Evolutionary conservation across 768 basidiomycete genomes (phyloP).

Genomic region (Lactarius quietus): DNA sequence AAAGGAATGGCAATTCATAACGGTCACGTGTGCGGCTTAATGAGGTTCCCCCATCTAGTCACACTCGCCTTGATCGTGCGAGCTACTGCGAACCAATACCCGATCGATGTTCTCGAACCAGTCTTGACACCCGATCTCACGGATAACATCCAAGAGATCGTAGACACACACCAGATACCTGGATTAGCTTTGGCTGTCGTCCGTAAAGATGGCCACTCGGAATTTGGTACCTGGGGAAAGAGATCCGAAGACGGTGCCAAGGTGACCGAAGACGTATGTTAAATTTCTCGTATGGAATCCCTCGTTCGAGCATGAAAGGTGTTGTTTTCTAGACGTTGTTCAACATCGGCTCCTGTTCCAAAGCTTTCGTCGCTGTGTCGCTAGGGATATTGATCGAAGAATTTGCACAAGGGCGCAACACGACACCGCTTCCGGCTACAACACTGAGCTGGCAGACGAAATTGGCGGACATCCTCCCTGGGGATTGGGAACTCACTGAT

Average conservation of each 20-base stretch:
- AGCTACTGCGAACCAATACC: background rate
- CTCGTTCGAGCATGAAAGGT: background rate
- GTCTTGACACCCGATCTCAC: conserved; percentile 2
- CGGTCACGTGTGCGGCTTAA: background rate
- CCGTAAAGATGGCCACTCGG: conserved; percentile 27
- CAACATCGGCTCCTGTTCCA: conserved; percentile 37
- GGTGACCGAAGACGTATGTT: conserved; percentile 35
- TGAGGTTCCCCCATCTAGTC: background rate
- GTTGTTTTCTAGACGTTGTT: conserved; percentile 36
- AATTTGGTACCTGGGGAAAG: conserved; percentile 37
- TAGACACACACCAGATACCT: conserved; percentile 1
- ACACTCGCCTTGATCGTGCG: background rate
- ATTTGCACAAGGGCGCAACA: conserved; percentile 36
- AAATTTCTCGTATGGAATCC: background rate
- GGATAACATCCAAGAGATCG: background rate
- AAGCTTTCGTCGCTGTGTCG: conserved; percentile 39
- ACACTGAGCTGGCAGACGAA: conserved; percentile 39
- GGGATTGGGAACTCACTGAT: conserved; percentile 41
- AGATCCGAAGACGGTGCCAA: conserved; percentile 35
- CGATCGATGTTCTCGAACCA: background rate
- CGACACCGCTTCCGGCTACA: conserved; percentile 34
- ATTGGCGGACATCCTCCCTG: conserved; percentile 36
- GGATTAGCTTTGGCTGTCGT: conserved; percentile 11
- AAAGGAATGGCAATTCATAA: background rate
- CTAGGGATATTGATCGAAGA: conserved; percentile 44